Base-by-base conservation (phyloP, 345 rosid species). In the Populus pruinosa region DNA sequence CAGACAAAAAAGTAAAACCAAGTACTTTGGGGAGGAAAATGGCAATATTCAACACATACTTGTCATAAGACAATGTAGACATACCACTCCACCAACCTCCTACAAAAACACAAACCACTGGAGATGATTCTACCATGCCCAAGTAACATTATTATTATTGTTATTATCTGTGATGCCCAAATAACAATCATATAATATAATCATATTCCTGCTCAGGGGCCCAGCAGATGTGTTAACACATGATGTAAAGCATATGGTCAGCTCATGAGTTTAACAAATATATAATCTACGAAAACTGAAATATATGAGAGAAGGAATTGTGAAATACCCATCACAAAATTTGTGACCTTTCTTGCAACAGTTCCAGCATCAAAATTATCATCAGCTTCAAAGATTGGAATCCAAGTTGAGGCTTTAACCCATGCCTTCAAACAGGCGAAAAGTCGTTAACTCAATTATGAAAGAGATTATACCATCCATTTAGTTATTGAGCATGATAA, bases 1-100 rank as follows among this genome's bases (percentile, higher is more conserved):
- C 53, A 33, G 71, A 69, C 5, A 41, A 62, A 47, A 31, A 69
- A 47, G 76, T 75, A 59, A 35, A 44, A 55, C 11, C 55, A 73
- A 38, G 50, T 13, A 47, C 16, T 47, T n/a, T 77, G 17, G 23
- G 43, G 74, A 70, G 27, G 36, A 50, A 74, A 44, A 5, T n/a
- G 68, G 36, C 43, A 27, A 17, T 79, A 59, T 69, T 70, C 43
- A 33, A 17, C 71, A 78, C 83, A n/a, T 82, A 94, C 98, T 82
- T 89, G 79, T 93, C 81, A 76, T 83, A 91, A 81, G 90, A 83
- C 41, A 94, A 75, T 10, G 87, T 88, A 67, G 97, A 95, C 55
- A 76, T 87, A 41, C 98, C 98, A 73, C 98, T 94, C 98, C 99
- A 91, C 99, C 99, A 94, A 67, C 98, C 96, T 79, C 99, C 99